Percentiles rank a stretch among this genome's conserved stretches.
These are phyloP conservation scores for Talaromyces sp. DNA, from an alignment of 2,329 filamentous ascomycete genomes.

Conservation along the genomic window DNA sequence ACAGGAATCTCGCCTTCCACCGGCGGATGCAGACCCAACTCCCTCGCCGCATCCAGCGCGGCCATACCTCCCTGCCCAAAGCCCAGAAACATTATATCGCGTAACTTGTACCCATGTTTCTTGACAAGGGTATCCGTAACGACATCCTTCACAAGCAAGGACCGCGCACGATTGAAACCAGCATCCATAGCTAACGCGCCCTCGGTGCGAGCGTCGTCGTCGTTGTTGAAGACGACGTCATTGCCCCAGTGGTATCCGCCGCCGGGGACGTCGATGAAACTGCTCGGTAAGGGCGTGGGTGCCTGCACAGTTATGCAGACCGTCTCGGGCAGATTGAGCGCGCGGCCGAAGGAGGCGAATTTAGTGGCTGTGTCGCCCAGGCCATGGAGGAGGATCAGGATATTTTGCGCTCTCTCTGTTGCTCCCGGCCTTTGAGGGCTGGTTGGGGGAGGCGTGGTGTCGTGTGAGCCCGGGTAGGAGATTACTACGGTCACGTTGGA, in stretches of 20 bases:
- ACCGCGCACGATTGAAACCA: conserved; percentile 53
- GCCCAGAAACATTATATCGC: conserved; percentile 63
- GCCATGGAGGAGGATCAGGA: conserved; percentile 80
- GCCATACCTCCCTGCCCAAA: conserved; percentile 66
- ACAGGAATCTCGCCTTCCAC: conserved; percentile 9
- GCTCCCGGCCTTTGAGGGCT: conserved; percentile 26
- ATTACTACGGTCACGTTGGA: conserved; percentile 38
- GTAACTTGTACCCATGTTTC: conserved; percentile 57
- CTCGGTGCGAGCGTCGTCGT: conserved; percentile 28
- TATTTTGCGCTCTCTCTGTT: conserved; percentile 56
- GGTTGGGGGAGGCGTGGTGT: conserved; percentile 30
- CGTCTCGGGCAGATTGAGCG: conserved; percentile 72
- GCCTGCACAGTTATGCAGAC: conserved; percentile 71
- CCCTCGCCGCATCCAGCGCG: conserved; percentile 55
- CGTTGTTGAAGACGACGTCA: conserved; percentile 57
- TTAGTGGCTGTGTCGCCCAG: conserved; percentile 70
- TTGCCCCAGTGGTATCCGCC: conserved; percentile 67
- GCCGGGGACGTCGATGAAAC: conserved; percentile 47
- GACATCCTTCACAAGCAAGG: conserved; percentile 50
- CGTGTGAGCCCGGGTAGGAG: conserved; percentile 41
- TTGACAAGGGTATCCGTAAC: conserved; percentile 52
- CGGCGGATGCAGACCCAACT: conserved; percentile 29
- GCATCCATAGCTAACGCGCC: conserved; percentile 61
- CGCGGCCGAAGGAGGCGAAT: conserved; percentile 66
- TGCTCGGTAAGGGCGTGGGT: conserved; percentile 64